A percentile compares a stretch with the other conserved stretches of the same genome.
phyloP scores from a whole-genome alignment of 1,139 yeast genomes.

The Blastobotrys buckinghamii region DNA sequence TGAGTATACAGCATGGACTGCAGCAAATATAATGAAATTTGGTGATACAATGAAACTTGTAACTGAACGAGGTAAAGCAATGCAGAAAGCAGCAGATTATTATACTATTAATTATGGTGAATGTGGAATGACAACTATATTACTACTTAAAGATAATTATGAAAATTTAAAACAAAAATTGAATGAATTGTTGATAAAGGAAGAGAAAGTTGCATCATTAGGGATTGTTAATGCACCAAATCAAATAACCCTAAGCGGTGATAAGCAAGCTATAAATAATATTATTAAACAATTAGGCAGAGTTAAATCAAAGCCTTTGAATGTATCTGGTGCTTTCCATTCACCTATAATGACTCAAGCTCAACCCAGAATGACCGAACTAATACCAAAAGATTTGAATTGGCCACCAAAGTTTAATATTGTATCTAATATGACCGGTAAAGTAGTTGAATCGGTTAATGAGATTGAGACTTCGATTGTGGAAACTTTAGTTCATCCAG shows the following conservation, averaged over 20 bases:
- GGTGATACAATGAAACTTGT: constrained; percentile 45
- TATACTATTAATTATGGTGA: background rate
- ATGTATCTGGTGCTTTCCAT: constrained; percentile 54
- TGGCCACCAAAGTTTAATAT: constrained; percentile 27
- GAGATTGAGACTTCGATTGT: constrained; percentile 27
- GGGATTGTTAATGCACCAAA: constrained; percentile 39
- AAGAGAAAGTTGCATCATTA: background rate
- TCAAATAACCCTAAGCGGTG: constrained; percentile 46
- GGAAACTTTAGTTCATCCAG: constrained; percentile 28
- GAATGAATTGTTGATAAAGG: background rate
- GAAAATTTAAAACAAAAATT: background rate
- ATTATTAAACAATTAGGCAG: background rate
- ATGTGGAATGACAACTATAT: constrained; percentile 10
- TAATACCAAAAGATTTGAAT: constrained; percentile 13
- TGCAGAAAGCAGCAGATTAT: constrained; percentile 40
- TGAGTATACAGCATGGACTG: constrained; percentile 49
- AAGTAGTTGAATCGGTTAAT: constrained; percentile 26
- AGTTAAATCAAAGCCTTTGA: constrained; percentile 30
- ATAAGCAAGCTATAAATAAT: constrained; percentile 21
- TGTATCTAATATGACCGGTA: constrained; percentile 33
- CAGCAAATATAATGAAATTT: constrained; percentile 41
- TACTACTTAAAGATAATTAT: constrained; percentile 1
- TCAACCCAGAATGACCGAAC: constrained; percentile 26
- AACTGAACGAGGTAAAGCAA: constrained; percentile 45
- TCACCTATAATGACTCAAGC: constrained; percentile 38